These are phyloP conservation scores for Fusarium paranaense DNA, from an alignment of 2,329 filamentous ascomycete genomes.

Conservation along the genomic window DNA sequence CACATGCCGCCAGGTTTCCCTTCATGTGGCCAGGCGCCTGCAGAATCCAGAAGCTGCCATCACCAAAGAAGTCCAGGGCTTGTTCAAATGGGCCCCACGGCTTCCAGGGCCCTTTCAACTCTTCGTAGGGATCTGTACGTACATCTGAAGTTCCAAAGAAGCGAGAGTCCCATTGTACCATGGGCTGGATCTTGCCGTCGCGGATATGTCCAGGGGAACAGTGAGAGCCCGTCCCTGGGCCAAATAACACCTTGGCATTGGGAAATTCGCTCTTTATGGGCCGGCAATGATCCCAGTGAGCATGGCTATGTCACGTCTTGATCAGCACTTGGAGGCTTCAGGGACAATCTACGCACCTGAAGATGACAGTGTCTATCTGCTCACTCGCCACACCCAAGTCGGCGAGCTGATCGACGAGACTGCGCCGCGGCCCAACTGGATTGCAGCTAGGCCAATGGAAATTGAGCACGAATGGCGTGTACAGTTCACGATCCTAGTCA, in stretches of 20 bases:
- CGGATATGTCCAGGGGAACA: conserved; percentile 17
- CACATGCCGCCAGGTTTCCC: conserved; percentile 10
- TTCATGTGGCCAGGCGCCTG: conserved; percentile 17
- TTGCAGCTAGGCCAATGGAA: too few relatives aligned
- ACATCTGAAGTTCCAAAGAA: conserved; percentile 4
- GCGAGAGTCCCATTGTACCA: conserved; percentile 19
- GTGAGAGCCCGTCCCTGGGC: conserved; percentile 2
- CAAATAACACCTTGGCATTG: conserved; percentile 12
- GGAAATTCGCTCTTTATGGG: conserved; percentile 7
- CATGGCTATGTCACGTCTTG: not conserved
- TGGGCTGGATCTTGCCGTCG: not conserved
- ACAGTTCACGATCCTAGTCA: too few relatives aligned
- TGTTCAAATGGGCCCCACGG: conserved; percentile 2
- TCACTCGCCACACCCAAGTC: too few relatives aligned
- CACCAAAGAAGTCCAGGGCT: conserved; percentile 4
- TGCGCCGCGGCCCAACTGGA: too few relatives aligned
- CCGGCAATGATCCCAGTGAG: conserved; percentile 22
- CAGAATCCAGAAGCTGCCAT: conserved; percentile 13
- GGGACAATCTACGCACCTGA: too few relatives aligned
- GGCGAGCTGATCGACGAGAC: too few relatives aligned
- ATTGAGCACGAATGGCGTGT: too few relatives aligned
- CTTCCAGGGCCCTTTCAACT: conserved; percentile 9
- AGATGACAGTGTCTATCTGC: too few relatives aligned
- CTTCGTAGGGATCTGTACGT: not conserved
- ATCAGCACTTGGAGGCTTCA: too few relatives aligned